phyloP scores from a whole-genome alignment of 2,329 filamentous ascomycete genomes.

The Pyricularia sp. region DNA sequence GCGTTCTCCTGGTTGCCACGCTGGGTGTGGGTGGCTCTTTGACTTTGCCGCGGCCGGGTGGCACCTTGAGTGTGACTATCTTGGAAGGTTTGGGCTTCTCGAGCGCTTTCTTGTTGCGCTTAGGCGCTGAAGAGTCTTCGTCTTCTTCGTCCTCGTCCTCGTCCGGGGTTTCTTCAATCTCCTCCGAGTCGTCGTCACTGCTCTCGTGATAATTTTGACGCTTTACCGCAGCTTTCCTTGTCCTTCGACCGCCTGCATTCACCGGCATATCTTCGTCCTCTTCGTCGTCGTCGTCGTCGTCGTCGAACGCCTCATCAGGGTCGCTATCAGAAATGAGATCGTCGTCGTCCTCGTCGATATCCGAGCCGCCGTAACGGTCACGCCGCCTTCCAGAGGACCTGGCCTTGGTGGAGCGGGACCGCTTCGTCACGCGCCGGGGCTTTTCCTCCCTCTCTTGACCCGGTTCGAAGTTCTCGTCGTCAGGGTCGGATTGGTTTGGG shows the following conservation, averaged over 20 bases:
- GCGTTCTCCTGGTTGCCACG: constrained; percentile 31
- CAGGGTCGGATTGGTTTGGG: constrained; percentile 52
- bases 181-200: constrained; percentile 21
- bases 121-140: constrained; percentile 15
- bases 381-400: constrained; percentile 22
- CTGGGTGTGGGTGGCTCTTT: constrained; percentile 10
- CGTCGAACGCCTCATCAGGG: constrained; percentile 30
- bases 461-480: constrained; percentile 54
- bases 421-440: constrained; percentile 25
- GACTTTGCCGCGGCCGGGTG: constrained; percentile 5
- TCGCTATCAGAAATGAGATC: constrained; percentile 40
- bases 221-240: constrained; percentile 30
- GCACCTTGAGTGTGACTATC: constrained; percentile 17
- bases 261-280: constrained; percentile 23
- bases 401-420: constrained; percentile 14
- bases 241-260: constrained; percentile 28
- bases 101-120: constrained; percentile 11
- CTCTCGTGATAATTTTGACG: constrained; percentile 33
- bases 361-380: constrained; percentile 42
- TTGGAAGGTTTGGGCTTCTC: constrained; percentile 12
- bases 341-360: constrained; percentile 49
- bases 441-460: constrained; percentile 28
- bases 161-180: constrained; percentile 19
- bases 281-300: constrained; percentile 24
- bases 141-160: constrained; percentile 30